Evolutionary conservation across 768 basidiomycete genomes (phyloP), one percentile per base, ranked within the genome.

Genomic region (Naganishia vaughanmartiniae): DNA sequence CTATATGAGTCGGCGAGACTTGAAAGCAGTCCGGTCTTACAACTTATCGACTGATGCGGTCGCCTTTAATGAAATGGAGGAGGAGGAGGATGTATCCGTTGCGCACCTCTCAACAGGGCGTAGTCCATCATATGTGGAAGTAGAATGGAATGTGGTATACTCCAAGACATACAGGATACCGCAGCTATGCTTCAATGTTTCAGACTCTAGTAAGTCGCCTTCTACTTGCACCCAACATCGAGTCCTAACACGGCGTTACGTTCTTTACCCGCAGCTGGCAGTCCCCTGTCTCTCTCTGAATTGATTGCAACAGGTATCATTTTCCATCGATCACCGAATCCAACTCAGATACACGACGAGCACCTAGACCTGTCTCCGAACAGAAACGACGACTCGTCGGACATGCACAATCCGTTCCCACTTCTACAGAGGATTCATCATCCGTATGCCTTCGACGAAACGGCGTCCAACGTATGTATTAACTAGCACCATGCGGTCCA

Each of bases 181-280:
- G 10, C 60, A 63, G 42, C 60, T 63, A 30, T 63, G 60, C 60
- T 63, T 63, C 39, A 63, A 63, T 45, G 60, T 45, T 15, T 63
- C n/a, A 9, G 60, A 30, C 26, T 11, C n/a, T 14, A 63, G 60
- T 63, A 45, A 30, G 60, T 26, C 11, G 24, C 10, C 9, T 19
- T 45, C 24, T 14, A 1, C 39, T 45, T 26, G 60, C 15, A 12
- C 4, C n/a, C n/a, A 2, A 6, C 6, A 45, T 11, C 15, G 11
- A 12, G 24, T 6, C 2, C 26, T 28, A 7, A 58, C n/a, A n/a
- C n/a, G n/a, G n/a, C n/a, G n/a, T n/a, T n/a, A n/a, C 34, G 6
- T 24, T 9, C 21, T 39, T 7, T 24, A 1, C 17, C 1, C 26
- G 30, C 19, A 63, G 60, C 36, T 46, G 60, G 60, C 7, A 42